A percentile compares a stretch with the other conserved stretches of the same genome.
These are phyloP conservation scores for Colletotrichum sublineola DNA, from an alignment of 2,329 filamentous ascomycete species.

Conservation along the genomic window DNA sequence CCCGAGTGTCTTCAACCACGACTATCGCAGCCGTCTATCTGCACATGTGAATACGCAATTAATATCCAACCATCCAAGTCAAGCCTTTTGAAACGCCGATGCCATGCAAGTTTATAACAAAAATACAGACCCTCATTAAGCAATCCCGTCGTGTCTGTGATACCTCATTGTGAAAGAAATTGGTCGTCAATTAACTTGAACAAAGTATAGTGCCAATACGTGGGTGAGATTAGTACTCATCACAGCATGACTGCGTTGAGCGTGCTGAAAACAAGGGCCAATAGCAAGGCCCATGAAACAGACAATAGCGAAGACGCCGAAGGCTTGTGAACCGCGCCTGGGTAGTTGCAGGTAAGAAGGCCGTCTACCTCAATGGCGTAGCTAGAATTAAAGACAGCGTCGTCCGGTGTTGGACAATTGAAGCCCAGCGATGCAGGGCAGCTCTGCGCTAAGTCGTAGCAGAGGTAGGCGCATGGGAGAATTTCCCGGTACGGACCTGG, in stretches of 20 bases:
- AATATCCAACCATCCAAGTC: neutral
- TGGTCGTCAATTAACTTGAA: constrained; percentile 31
- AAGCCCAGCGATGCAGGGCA: constrained; percentile 86
- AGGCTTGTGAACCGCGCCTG: constrained; percentile 68
- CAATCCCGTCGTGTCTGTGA: constrained; percentile 11
- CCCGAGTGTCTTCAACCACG: neutral
- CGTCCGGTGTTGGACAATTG: constrained; percentile 70
- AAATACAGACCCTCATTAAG: constrained; percentile 3
- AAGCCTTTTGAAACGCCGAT: constrained; percentile 26
- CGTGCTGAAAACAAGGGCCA: constrained; percentile 24
- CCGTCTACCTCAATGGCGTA: constrained; percentile 53
- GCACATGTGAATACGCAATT: neutral
- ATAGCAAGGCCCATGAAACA: constrained; percentile 45
- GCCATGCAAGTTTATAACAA: constrained; percentile 38
- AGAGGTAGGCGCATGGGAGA: constrained; percentile 88
- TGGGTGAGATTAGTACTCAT: neutral
- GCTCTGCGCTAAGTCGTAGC: constrained; percentile 85
- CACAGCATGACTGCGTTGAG: constrained; percentile 25
- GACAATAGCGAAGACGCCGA: constrained; percentile 48
- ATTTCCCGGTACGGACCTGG: constrained; percentile 96
- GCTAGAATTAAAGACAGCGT: constrained; percentile 58
- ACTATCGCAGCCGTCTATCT: neutral
- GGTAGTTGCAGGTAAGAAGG: constrained; percentile 69
- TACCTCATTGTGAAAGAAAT: constrained; percentile 5
- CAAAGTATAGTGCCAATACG: neutral